Percentiles rank a stretch among this genome's conserved stretches.
These are phyloP conservation scores for Cokeromyces recurvatus DNA, from an alignment of 371 early-diverging fungal species.

Conservation along the genomic window DNA sequence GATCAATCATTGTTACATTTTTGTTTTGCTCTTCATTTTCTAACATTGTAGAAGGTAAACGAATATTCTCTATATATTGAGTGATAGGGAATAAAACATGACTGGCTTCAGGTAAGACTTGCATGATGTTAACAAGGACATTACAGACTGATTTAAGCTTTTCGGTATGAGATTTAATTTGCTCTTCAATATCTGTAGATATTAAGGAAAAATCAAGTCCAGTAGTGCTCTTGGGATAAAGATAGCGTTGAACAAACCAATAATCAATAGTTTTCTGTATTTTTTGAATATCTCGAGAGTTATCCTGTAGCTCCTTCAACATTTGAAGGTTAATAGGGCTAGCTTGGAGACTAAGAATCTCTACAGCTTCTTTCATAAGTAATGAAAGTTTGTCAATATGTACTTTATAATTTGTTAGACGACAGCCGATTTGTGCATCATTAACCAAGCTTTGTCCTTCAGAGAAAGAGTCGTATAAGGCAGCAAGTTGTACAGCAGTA, in stretches of 20 bases:
- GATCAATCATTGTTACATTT: conserved; percentile 1
- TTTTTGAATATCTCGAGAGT: conserved; percentile 16
- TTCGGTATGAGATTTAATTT: conserved; percentile 18
- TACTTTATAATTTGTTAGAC: conserved; percentile 42
- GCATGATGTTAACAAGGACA: conserved; percentile 8
- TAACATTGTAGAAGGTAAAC: background rate
- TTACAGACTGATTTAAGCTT: conserved; percentile 9
- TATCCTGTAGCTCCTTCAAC: conserved; percentile 11
- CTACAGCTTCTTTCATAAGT: conserved; percentile 30
- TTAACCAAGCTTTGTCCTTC: conserved; percentile 10
- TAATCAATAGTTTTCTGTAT: conserved; percentile 26
- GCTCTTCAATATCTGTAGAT: conserved; percentile 24
- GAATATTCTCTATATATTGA: conserved; percentile 11
- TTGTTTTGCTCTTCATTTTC: background rate
- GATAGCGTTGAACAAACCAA: conserved; percentile 30
- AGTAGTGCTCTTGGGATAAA: conserved; percentile 24
- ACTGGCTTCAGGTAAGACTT: conserved; percentile 18
- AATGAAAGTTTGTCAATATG: conserved; percentile 43
- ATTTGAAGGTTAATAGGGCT: conserved; percentile 1
- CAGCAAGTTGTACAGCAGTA: conserved; percentile 28
- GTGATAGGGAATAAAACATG: conserved; percentile 26
- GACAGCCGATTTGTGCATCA: conserved; percentile 19
- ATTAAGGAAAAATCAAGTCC: conserved; percentile 22
- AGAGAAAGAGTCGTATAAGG: conserved; percentile 20
- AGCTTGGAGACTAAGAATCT: conserved; percentile 19